Evolutionary conservation across 257 asterid genomes (phyloP).

Genomic region (Gentiana straminea): DNA sequence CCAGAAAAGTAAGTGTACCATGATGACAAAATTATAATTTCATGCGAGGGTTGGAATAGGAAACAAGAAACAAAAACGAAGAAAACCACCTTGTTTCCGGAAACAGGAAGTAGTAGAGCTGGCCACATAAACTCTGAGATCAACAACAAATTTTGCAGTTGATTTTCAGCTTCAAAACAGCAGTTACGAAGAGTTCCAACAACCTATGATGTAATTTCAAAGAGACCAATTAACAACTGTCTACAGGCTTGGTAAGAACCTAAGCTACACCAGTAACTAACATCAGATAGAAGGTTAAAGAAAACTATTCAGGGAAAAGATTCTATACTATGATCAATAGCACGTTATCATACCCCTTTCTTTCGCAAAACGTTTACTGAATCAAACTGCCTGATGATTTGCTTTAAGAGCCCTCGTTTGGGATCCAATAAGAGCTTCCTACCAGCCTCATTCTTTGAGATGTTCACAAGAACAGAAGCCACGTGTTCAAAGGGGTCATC

Average conservation of each 20-base stretch:
- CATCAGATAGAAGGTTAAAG: not conserved
- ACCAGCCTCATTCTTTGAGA: slow-evolving; percentile 80
- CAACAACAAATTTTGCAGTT: slow-evolving; percentile 71
- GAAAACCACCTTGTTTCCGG: slow-evolving; percentile 76
- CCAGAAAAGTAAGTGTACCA: no score
- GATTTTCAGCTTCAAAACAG: slow-evolving; percentile 90
- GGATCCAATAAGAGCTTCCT: slow-evolving; percentile 85
- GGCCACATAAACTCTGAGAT: slow-evolving; percentile 96
- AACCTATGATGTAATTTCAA: slow-evolving; percentile 34
- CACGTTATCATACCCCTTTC: slow-evolving; percentile 62
- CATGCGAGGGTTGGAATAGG: not conserved
- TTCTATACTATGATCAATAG: no score
- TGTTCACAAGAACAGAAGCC: slow-evolving; percentile 83
- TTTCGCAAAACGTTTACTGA: slow-evolving; percentile 59
- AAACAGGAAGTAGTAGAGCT: slow-evolving; percentile 82
- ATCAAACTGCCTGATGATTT: slow-evolving; percentile 78
- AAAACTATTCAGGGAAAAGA: no score
- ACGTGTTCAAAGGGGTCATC: slow-evolving; percentile 90
- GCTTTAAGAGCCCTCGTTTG: slow-evolving; percentile 78
- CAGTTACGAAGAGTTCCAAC: slow-evolving; percentile 96
- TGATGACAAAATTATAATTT: no score
- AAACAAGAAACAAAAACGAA: not conserved
- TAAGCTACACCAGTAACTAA: not conserved
- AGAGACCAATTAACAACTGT: not conserved
- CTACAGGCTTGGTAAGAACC: not conserved